Conservation (phyloP, 768 basidiomycete genomes). For the Pisolithus microcarpus region DNA sequence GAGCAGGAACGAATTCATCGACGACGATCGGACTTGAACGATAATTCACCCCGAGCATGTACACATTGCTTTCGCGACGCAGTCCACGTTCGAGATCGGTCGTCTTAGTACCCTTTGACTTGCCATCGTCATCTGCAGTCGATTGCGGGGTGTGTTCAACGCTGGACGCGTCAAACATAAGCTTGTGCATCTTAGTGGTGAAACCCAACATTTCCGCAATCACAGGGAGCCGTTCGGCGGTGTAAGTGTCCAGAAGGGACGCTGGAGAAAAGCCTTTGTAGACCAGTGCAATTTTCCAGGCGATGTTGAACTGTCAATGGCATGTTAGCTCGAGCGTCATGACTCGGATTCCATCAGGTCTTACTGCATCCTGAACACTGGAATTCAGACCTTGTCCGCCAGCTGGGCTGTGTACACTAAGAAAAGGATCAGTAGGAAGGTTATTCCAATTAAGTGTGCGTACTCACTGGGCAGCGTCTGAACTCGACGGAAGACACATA, state of each 20-base stretch:
- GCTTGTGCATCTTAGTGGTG: slow-evolving; percentile 17
- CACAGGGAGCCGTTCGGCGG: slow-evolving; percentile 34
- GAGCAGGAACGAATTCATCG: too few relatives aligned
- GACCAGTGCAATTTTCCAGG: slow-evolving; percentile 37
- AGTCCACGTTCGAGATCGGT: neutral
- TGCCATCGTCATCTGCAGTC: neutral
- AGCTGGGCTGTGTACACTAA: slow-evolving; percentile 31
- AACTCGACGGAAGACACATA: too few relatives aligned
- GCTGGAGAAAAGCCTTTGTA: slow-evolving; percentile 2
- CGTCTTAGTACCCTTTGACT: neutral
- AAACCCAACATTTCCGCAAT: slow-evolving; percentile 33
- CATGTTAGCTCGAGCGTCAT: too few relatives aligned
- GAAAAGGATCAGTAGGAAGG: too few relatives aligned
- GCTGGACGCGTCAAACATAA: neutral
- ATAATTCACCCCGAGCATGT: too few relatives aligned
- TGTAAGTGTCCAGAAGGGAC: slow-evolving; percentile 33
- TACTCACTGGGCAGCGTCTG: too few relatives aligned
- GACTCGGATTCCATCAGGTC: neutral
- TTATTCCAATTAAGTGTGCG: too few relatives aligned
- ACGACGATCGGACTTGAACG: too few relatives aligned
- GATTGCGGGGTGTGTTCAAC: neutral
- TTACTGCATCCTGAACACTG: slow-evolving; percentile 7
- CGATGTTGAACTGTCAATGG: slow-evolving; percentile 29
- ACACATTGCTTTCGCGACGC: too few relatives aligned
- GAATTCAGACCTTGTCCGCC: slow-evolving; percentile 31